phyloP scores from a whole-genome alignment of 2,329 filamentous ascomycete genomes.

The Epicoccum sorghinum region DNA sequence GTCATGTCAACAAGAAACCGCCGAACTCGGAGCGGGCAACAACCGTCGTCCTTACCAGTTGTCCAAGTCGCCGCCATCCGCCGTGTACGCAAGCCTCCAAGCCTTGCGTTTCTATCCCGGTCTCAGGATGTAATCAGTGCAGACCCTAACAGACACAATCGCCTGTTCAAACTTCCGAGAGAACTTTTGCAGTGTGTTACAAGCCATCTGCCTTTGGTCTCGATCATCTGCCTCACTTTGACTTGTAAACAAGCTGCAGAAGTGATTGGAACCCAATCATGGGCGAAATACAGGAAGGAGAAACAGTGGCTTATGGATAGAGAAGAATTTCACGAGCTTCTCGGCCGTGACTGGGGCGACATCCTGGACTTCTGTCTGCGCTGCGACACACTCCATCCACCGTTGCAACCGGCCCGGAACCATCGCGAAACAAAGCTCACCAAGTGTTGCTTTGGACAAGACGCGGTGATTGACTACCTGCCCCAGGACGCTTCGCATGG shows the following conservation, averaged over 20 bases:
- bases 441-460: background rate
- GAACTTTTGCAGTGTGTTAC: conserved; percentile 1
- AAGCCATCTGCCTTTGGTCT: background rate
- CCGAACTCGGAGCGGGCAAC: no score
- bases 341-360: background rate
- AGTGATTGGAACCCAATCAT: background rate
- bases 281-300: background rate
- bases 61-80: no score
- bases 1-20: no score
- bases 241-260: conserved; percentile 2
- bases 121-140: background rate
- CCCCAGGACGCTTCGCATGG: background rate
- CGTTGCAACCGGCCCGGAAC: background rate
- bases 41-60: no score
- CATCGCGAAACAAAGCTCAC: conserved; percentile 1
- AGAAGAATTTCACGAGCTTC: background rate
- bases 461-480: conserved; percentile 1
- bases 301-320: background rate
- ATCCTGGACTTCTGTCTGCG: background rate
- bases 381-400: conserved; percentile 1
- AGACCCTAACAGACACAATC: background rate
- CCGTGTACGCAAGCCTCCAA: background rate
- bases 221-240: background rate
- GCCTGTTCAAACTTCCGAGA: conserved; percentile 1
- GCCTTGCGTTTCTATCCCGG: background rate